Conservation (phyloP, 495 filamentous ascomycete species). For the Aspergillus leporis region DNA sequence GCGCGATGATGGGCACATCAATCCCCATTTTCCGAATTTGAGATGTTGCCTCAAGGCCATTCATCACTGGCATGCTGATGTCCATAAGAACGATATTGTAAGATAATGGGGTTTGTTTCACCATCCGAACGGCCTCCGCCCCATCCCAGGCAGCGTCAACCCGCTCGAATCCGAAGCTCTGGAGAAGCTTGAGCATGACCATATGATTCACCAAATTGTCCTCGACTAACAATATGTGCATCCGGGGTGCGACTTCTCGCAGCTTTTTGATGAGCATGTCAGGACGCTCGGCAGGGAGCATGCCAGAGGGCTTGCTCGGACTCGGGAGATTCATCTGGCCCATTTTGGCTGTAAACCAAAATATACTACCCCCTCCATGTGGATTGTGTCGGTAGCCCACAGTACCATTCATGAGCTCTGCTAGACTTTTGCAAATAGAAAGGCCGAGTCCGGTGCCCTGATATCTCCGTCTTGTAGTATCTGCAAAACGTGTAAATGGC, state of each 20-base stretch:
- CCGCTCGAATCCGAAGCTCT: conserved; percentile 52
- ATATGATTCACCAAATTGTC: conserved; percentile 66
- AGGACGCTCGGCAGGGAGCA: background rate
- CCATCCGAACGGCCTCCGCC: conserved; percentile 53
- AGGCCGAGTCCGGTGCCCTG: conserved; percentile 81
- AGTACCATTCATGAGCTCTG: conserved; percentile 79
- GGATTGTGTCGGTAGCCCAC: conserved; percentile 62
- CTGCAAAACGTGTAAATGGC: conserved; percentile 83
- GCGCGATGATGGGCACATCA: conserved; percentile 59
- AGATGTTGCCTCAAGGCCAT: conserved; percentile 63
- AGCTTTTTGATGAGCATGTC: conserved; percentile 21
- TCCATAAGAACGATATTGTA: conserved; percentile 62
- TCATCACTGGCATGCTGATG: conserved; percentile 74
- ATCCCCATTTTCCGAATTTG: conserved; percentile 57
- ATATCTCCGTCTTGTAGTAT: conserved; percentile 72
- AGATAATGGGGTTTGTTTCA: conserved; percentile 47
- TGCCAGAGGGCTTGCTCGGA: background rate
- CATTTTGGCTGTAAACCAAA: conserved; percentile 59
- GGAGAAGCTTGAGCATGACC: conserved; percentile 60
- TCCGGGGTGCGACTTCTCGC: conserved; percentile 38
- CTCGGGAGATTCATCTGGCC: conserved; percentile 25
- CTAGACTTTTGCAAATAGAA: conserved; percentile 77
- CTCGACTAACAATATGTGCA: conserved; percentile 56
- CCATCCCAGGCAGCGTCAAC: conserved; percentile 58
- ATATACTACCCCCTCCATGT: conserved; percentile 53